phyloP scores from a whole-genome alignment of 2,329 filamentous ascomycete genomes.

The Curvularia eragrostidis region DNA sequence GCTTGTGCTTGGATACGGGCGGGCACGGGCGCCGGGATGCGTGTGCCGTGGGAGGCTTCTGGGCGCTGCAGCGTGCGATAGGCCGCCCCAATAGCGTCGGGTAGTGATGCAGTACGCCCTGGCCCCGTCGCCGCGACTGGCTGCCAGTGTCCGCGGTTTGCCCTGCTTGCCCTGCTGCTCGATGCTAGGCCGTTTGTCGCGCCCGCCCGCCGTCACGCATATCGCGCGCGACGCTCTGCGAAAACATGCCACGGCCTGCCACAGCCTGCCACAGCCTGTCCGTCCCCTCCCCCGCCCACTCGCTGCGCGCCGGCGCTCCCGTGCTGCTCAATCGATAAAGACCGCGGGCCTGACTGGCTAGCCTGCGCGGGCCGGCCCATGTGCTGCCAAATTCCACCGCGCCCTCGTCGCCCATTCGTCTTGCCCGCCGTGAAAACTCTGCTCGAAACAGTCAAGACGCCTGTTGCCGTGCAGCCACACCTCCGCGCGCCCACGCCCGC shows the following conservation, averaged over 20 bases:
- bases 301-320: slow-evolving; percentile 22
- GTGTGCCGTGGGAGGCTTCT: slow-evolving; percentile 34
- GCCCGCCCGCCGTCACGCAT: slow-evolving; percentile 17
- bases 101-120: slow-evolving; percentile 39
- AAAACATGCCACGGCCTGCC: too few species aligned
- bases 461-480: background rate
- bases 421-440: slow-evolving; percentile 31
- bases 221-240: slow-evolving; percentile 12
- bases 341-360: slow-evolving; percentile 25
- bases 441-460: slow-evolving; percentile 30
- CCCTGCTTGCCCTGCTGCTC: slow-evolving; percentile 25
- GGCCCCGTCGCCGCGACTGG: slow-evolving; percentile 29
- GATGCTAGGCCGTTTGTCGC: slow-evolving; percentile 29
- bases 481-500: too few species aligned
- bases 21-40: slow-evolving; percentile 8
- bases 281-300: background rate
- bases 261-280: too few species aligned
- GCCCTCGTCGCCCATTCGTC: slow-evolving; percentile 28
- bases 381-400: slow-evolving; percentile 32
- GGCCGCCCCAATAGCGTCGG: slow-evolving; percentile 45
- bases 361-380: slow-evolving; percentile 44
- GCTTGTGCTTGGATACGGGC: slow-evolving; percentile 14
- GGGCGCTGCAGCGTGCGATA: slow-evolving; percentile 36
- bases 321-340: slow-evolving; percentile 24
- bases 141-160: slow-evolving; percentile 35